Evolutionary conservation across 257 asterid species (phyloP).

Genomic region (Solanum piurae): DNA sequence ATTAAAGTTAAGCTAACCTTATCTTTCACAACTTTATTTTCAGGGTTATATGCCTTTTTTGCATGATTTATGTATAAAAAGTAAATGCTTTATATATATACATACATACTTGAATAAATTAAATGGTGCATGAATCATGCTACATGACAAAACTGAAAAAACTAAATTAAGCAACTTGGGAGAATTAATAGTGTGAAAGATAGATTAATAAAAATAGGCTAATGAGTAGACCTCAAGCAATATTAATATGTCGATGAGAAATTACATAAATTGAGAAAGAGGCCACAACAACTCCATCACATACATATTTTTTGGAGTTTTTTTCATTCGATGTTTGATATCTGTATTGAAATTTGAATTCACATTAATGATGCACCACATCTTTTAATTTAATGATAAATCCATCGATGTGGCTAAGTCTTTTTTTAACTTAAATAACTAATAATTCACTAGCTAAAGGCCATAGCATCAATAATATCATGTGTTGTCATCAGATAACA

Average conservation of each 20-base stretch:
- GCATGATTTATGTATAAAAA: neutral
- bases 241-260: neutral
- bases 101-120: too few species aligned
- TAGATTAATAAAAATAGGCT: neutral
- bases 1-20: neutral
- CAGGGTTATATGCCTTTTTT: neutral
- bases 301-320: too few species aligned
- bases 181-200: neutral
- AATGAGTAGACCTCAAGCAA: neutral
- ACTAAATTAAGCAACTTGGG: neutral
- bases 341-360: too few species aligned
- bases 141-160: neutral
- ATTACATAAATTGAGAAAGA: neutral
- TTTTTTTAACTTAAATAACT: neutral
- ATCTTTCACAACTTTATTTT: neutral
- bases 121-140: neutral
- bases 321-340: neutral
- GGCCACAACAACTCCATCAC: neutral
- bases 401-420: neutral
- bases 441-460: neutral
- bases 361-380: neutral
- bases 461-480: neutral
- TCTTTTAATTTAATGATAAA: too few species aligned
- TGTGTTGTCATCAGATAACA: neutral
- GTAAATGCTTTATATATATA: neutral